Base-by-base conservation (phyloP, 2,329 filamentous ascomycete species). In the Claviceps sp. region DNA sequence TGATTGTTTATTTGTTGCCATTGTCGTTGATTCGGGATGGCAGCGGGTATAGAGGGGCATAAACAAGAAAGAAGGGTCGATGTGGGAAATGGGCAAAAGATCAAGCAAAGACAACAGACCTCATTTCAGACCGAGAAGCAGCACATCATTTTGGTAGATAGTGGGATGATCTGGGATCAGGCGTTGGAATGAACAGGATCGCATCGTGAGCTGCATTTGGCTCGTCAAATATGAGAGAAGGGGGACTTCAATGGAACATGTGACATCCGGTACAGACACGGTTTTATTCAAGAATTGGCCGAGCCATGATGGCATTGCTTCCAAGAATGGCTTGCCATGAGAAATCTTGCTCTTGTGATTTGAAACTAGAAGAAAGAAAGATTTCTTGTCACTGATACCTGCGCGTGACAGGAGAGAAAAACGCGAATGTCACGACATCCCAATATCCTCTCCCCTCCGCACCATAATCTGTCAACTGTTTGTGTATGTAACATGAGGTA, bases 151-250 rank as follows among this genome's bases (percentile, higher is more conserved):
- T 48, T 44, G 34, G 49, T 47, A 47, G 30, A 48, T 38, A 22
- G 47, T 30, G 47, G 40, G 44, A 53, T 24, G 46, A 36, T 26
- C 36, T 47, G 50, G 55, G 50, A 50, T 42, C 46, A 30, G 56
- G 54, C 54, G 53, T 56, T 57, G 56, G 53, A 54, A 56, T 52
- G 45, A 47, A 56, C 45, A 30, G 47, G 52, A 40, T 41, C 36
- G 40, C 40, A 48, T 41, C 6, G 24, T 46, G 38, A 34, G 9
- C 9, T 14, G 8, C 45, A 47, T 34, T 47, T 47, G 48, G 46
- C 38, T 41, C 38, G 3, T 20, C n/a, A 11, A 11, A 11, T 34
- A 34, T 34, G 30, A 11, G 30, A 34, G 30, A 30, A 30, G 26
- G 7, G 9, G 26, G 8, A 30, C 26, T 30, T 30, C 26, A 3